phyloP scores from a whole-genome alignment of 306 rosid genomes.

The Trifolium repens region DNA sequence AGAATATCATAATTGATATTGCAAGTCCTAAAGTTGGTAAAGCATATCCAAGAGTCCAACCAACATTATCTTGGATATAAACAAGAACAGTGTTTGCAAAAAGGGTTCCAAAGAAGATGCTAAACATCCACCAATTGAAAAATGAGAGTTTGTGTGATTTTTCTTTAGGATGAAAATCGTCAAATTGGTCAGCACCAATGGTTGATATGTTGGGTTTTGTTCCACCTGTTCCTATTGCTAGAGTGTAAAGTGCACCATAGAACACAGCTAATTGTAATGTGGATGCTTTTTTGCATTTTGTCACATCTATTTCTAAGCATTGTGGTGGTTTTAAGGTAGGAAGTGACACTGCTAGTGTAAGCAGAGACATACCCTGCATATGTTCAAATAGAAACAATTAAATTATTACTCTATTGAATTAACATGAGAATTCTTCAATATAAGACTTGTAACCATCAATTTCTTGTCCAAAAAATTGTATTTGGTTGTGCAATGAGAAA shows the following conservation, averaged over 20 bases:
- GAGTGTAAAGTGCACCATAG: conserved; percentile 62
- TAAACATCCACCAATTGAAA: conserved; percentile 97
- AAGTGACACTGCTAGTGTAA: conserved; percentile 59
- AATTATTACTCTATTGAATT: neutral
- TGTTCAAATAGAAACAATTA: conserved; percentile 17
- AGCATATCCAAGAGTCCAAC: conserved; percentile 84
- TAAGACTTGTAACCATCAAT: neutral
- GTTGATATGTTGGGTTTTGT: conserved; percentile 95
- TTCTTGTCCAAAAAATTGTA: neutral
- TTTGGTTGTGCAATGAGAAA: too few species aligned
- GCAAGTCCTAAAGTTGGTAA: conserved; percentile 83
- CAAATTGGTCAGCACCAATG: conserved; percentile 95
- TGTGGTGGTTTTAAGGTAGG: conserved; percentile 50
- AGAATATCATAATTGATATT: conserved; percentile 60
- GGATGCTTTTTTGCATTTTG: conserved; percentile 50
- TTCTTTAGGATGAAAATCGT: conserved; percentile 78
- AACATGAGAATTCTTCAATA: neutral
- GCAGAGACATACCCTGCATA: conserved; percentile 54
- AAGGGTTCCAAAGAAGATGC: conserved; percentile 87
- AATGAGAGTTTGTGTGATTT: conserved; percentile 75
- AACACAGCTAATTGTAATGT: conserved; percentile 50
- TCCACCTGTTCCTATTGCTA: conserved; percentile 91
- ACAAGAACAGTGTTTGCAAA: conserved; percentile 74
- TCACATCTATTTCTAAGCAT: conserved; percentile 37
- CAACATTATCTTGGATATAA: conserved; percentile 75